Conservation (phyloP, 2,329 filamentous ascomycete species). For the Aspergillus sp. region DNA sequence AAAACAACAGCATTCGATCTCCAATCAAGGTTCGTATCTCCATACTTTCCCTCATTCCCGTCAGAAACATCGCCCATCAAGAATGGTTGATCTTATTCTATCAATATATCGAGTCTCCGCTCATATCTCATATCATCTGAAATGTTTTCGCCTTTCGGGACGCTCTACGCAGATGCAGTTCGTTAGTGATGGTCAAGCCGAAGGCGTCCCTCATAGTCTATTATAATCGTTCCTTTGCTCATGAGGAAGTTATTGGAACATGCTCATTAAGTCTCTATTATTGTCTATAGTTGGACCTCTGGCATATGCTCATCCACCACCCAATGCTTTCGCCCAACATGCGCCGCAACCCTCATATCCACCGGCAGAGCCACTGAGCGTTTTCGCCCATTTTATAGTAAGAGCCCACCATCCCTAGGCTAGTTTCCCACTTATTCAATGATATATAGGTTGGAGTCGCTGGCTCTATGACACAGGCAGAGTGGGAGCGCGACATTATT, state of each 20-base stretch:
- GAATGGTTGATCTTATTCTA: not conserved
- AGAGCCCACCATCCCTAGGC: conserved; percentile 8
- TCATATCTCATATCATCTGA: not conserved
- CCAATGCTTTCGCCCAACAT: conserved; percentile 12
- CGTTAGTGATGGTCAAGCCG: not conserved
- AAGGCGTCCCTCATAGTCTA: not conserved
- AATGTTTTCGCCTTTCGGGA: not conserved
- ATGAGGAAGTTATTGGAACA: not conserved
- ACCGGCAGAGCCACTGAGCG: conserved; percentile 27
- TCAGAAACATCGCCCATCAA: not conserved
- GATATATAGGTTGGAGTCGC: conserved; percentile 31
- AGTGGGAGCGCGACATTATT: conserved; percentile 34
- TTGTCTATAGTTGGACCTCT: conserved; percentile 1
- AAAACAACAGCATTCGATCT: conserved; percentile 6
- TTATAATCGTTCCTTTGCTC: not conserved
- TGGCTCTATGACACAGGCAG: conserved; percentile 26
- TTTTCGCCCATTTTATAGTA: conserved; percentile 44
- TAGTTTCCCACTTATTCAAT: not conserved
- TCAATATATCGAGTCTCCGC: not conserved
- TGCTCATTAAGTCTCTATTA: not conserved
- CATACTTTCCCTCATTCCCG: conserved; percentile 4
- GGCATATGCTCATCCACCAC: conserved; percentile 5
- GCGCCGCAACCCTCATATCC: conserved; percentile 4
- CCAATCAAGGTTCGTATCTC: conserved; percentile 8
- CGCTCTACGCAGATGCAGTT: not conserved